Conservation (phyloP, 2,329 filamentous ascomycete genomes). For the Arthrobotrys entomopaga region DNA sequence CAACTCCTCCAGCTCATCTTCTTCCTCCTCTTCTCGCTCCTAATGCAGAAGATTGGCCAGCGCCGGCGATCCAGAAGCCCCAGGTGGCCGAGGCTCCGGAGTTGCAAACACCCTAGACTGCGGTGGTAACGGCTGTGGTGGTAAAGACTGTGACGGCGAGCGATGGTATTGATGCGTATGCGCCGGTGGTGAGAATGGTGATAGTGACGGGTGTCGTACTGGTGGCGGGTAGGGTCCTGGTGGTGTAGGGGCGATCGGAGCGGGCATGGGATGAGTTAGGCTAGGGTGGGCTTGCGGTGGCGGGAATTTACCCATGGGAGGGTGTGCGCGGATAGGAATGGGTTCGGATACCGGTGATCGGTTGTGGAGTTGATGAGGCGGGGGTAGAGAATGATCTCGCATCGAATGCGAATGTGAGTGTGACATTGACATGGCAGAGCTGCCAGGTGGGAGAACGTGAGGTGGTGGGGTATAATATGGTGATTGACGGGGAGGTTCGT, state of each 20-base stretch:
- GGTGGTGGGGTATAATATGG: slow-evolving; percentile 51
- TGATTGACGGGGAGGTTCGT: slow-evolving; percentile 45
- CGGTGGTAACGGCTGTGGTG: slow-evolving; percentile 36
- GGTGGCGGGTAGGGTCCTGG: slow-evolving; percentile 30
- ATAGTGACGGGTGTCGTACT: slow-evolving; percentile 30
- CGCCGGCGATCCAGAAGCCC: slow-evolving; percentile 59
- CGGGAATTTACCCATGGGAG: slow-evolving; percentile 51
- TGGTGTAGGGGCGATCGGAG: slow-evolving; percentile 46
- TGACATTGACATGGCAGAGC: slow-evolving; percentile 44
- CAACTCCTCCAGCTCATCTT: slow-evolving; percentile 27
- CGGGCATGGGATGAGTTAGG: slow-evolving; percentile 2
- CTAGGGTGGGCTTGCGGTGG: slow-evolving; percentile 33
- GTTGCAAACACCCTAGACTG: slow-evolving; percentile 50
- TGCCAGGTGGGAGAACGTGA: slow-evolving; percentile 46
- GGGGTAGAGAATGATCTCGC: slow-evolving; percentile 39
- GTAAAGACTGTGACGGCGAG: slow-evolving; percentile 40
- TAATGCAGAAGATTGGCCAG: slow-evolving; percentile 59
- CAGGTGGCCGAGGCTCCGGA: slow-evolving; percentile 47
- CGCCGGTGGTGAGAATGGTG: slow-evolving; percentile 42
- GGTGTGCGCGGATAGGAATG: slow-evolving; percentile 3
- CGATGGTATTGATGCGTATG: slow-evolving; percentile 41
- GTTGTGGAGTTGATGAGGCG: slow-evolving; percentile 23
- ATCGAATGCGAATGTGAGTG: slow-evolving; percentile 39
- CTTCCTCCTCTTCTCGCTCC: slow-evolving; percentile 24
- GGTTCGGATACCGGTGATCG: slow-evolving; percentile 31